A percentile compares a stretch with the other conserved stretches of the same genome.
Evolutionary conservation across 192 early-diverging fungal species (phyloP).

Genomic region (Thamnidium elegans): DNA sequence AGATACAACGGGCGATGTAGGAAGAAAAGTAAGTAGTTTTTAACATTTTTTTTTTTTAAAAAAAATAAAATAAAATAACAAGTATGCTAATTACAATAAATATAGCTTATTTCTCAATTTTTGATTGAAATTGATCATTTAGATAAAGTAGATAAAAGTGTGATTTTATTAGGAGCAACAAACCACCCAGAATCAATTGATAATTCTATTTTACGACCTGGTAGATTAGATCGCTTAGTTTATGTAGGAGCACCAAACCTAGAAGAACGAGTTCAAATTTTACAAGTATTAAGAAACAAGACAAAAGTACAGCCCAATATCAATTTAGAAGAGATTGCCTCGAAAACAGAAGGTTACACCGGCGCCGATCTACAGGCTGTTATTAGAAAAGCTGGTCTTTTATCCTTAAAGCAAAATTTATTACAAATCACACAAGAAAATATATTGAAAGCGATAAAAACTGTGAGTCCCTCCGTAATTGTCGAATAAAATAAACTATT

Average conservation of each 20-base stretch:
- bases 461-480: conserved; percentile 13
- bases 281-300: conserved; percentile 46
- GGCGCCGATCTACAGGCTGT: conserved; percentile 69
- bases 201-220: conserved; percentile 73
- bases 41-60: neutral
- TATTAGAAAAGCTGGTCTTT: conserved; percentile 54
- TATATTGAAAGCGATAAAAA: conserved; percentile 9
- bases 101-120: conserved; percentile 69
- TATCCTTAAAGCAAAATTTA: conserved; percentile 39
- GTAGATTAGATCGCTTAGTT: conserved; percentile 77
- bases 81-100: neutral
- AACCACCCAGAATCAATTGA: conserved; percentile 80
- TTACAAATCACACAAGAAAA: conserved; percentile 8
- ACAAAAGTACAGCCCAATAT: conserved; percentile 30
- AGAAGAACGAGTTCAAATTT: conserved; percentile 61
- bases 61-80: neutral
- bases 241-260: conserved; percentile 63
- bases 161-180: conserved; percentile 85
- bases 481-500: neutral
- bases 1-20: conserved; percentile 65
- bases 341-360: conserved; percentile 51
- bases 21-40: conserved; percentile 60
- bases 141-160: conserved; percentile 41
- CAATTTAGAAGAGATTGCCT: conserved; percentile 43
- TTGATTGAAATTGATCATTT: conserved; percentile 77